These are phyloP conservation scores for Vinca major DNA, from an alignment of 305 asterid species.

Conservation along the genomic window DNA sequence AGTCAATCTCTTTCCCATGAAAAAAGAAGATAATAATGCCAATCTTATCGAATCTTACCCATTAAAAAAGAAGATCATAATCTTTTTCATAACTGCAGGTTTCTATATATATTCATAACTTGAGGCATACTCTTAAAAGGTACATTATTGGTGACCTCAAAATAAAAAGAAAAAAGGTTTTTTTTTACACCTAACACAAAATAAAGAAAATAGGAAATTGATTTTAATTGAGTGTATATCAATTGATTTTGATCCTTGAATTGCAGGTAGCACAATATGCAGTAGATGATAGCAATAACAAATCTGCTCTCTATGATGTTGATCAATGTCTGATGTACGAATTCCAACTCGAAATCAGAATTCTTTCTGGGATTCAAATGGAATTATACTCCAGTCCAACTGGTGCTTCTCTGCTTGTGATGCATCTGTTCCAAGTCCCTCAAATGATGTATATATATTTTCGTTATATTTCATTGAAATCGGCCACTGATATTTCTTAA, in stretches of 20 bases:
- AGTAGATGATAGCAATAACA: slow-evolving; percentile 69
- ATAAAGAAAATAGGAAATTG: background rate
- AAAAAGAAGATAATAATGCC: too few relatives aligned
- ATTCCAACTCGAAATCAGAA: background rate
- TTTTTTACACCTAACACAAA: too few relatives aligned
- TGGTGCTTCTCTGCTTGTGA: background rate
- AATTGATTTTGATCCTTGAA: slow-evolving; percentile 2
- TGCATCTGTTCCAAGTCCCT: background rate
- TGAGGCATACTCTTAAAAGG: too few relatives aligned
- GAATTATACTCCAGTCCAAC: background rate
- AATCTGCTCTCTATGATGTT: slow-evolving; percentile 57
- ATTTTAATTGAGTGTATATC: background rate
- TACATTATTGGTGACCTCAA: too few relatives aligned
- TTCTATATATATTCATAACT: too few relatives aligned
- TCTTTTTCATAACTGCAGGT: too few relatives aligned
- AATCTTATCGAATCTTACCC: too few relatives aligned
- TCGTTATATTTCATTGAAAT: background rate
- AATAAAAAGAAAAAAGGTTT: too few relatives aligned
- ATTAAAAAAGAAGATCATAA: too few relatives aligned
- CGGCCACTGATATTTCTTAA: background rate
- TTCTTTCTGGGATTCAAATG: background rate
- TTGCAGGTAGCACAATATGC: slow-evolving; percentile 91
- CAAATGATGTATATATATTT: background rate
- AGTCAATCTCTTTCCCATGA: too few relatives aligned
- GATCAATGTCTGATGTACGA: slow-evolving; percentile 80